Evolutionary conservation across 768 basidiomycete genomes (phyloP), one percentile per base, ranked within the genome.

Genomic region (Russula griseocarnosa): DNA sequence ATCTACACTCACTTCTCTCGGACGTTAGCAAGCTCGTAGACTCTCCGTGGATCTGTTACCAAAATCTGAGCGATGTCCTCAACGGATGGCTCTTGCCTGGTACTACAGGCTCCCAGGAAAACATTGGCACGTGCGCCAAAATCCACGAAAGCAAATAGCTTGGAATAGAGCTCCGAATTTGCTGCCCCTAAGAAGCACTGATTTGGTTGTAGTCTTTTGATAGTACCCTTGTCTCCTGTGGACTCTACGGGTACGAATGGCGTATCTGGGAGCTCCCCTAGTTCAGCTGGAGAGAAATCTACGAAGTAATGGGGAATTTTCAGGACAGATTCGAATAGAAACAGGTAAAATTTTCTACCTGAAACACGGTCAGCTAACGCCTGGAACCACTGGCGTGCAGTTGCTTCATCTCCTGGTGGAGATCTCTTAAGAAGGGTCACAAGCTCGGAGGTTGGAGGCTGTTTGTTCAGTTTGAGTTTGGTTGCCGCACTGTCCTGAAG

Each of bases 41-140:
- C 92, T 58, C 79, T 78, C 38, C 76, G 78, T 14, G 92, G 90
- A 71, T 92, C 79, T 1, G 79, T 78, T 22, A 95, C 73, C 49
- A 94, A 73, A 57, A 85, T 86, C 55, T 81, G 79, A 0, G 86
- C 86, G 47, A 94, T 79, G 73, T 94, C 93, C 62, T 91, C 86
- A 5, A 94, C 83, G 52, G 85, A 92, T 6, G 96, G 95, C 70
- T 94, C 90, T 46, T 82, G 86, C 70, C 86, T 88, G 18, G 94
- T 90, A 13, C 97, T 95, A 69, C 92, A 92, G 3, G 90, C 87
- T 58, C 81, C 83, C 51, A 99, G 78, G 75, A 99, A 98, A 3
- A 82, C 79, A 68, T 94, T 96, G 28, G 88, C 95, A 6, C 79
- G 76, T 2, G 80, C 71, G 2, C 94, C 95, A 72, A 96, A 97